Percentiles rank a stretch among this genome's conserved stretches.
Evolutionary conservation across 2,329 filamentous ascomycete genomes (phyloP).

Genomic region (Pseudogymnoascus verrucosus): DNA sequence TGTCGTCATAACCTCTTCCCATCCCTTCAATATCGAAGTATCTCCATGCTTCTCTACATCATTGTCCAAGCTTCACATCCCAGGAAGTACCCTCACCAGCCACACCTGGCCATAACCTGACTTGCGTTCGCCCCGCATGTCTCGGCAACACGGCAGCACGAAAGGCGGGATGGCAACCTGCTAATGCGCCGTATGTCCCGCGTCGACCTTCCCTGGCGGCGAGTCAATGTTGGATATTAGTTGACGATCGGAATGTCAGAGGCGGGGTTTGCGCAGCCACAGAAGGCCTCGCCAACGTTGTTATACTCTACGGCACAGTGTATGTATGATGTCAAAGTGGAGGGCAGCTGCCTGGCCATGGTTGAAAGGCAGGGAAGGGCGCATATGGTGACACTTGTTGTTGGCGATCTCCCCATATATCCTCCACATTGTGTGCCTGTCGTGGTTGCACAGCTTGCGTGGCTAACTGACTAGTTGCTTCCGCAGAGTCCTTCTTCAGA

Average conservation of each 20-base stretch:
- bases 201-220: background rate
- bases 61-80: background rate
- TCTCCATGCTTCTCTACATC: background rate
- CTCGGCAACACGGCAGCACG: constrained; percentile 2
- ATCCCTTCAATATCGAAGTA: background rate
- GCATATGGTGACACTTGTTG: background rate
- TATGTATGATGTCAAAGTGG: constrained; percentile 6
- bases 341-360: background rate
- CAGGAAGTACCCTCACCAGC: background rate
- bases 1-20: background rate
- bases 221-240: background rate
- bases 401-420: background rate
- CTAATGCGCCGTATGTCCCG: background rate
- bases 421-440: background rate
- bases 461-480: background rate
- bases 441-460: background rate
- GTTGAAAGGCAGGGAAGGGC: background rate
- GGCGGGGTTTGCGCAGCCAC: background rate
- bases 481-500: background rate
- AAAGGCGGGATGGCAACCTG: constrained; percentile 1
- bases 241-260: background rate
- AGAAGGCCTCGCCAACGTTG: background rate
- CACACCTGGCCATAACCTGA: background rate
- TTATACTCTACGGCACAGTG: background rate
- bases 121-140: background rate